Evolutionary conservation across 805 yeast species (phyloP).

Genomic region (Kuraishia ogatae): DNA sequence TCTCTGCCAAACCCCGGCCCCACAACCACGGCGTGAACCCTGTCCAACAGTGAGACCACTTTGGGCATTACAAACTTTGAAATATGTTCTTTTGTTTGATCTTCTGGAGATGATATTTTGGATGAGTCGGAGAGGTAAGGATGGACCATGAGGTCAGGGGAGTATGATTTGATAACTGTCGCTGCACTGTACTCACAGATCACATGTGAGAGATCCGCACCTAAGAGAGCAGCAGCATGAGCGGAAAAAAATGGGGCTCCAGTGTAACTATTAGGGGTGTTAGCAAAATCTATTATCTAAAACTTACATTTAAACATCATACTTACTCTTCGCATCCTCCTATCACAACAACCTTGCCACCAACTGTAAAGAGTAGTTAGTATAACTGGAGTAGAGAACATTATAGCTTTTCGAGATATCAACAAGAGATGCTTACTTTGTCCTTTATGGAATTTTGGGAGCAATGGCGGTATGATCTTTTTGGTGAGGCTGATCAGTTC

Average conservation of each 20-base stretch:
- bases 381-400: background rate
- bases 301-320: background rate
- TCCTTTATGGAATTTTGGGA: slow-evolving; percentile 73
- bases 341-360: slow-evolving; percentile 76
- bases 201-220: slow-evolving; percentile 84
- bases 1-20: slow-evolving; percentile 97
- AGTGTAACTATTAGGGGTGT: slow-evolving; percentile 45
- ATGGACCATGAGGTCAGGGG: slow-evolving; percentile 95
- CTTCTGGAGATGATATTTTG: slow-evolving; percentile 6
- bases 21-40: slow-evolving; percentile 75
- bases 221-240: slow-evolving; percentile 74
- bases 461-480: slow-evolving; percentile 67
- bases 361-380: slow-evolving; percentile 17
- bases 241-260: slow-evolving; percentile 95
- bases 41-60: slow-evolving; percentile 42
- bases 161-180: slow-evolving; percentile 71
- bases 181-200: slow-evolving; percentile 81
- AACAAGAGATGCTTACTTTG: slow-evolving; percentile 35
- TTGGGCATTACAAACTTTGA: slow-evolving; percentile 43
- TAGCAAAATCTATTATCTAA: background rate
- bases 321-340: slow-evolving; percentile 86
- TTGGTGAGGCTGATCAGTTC: slow-evolving; percentile 43
- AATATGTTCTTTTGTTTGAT: slow-evolving; percentile 18
- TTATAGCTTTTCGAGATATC: too few species aligned
- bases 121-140: slow-evolving; percentile 62